A percentile compares a stretch with the other conserved stretches of the same genome.
phyloP scores from a whole-genome alignment of 768 basidiomycete genomes.

The Bullera alba region DNA sequence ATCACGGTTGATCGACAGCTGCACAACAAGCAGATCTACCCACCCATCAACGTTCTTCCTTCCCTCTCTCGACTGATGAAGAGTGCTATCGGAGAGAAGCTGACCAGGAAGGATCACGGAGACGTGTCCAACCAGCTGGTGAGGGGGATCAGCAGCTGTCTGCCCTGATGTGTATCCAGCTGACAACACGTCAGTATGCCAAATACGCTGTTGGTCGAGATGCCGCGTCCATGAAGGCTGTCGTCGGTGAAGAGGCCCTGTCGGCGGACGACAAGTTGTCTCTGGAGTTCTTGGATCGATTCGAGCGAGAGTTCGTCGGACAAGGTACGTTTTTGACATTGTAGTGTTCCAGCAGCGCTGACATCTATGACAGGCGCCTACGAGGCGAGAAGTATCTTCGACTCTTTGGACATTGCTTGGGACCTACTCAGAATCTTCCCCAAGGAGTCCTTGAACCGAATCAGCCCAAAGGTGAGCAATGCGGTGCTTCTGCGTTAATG shows the following conservation, averaged over 20 bases:
- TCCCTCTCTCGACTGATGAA: conserved; percentile 99
- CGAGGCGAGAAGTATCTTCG: conserved; percentile 92
- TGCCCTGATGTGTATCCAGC: neutral
- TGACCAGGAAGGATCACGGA: conserved; percentile 96
- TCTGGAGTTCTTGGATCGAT: conserved; percentile 93
- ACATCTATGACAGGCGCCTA: conserved; percentile 69
- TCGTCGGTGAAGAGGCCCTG: conserved; percentile 96
- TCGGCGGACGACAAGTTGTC: conserved; percentile 93
- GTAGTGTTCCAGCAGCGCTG: conserved; percentile 8
- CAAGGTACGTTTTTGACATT: conserved; percentile 59
- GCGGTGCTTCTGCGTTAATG: no score
- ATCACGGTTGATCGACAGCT: conserved; percentile 97
- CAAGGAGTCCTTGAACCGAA: conserved; percentile 94
- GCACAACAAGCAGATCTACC: conserved; percentile 82
- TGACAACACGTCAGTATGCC: conserved; percentile 61
- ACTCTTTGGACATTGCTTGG: conserved; percentile 96
- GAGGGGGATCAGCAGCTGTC: conserved; percentile 38
- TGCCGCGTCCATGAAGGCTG: conserved; percentile 97
- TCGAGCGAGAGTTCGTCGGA: conserved; percentile 93
- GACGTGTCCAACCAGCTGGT: conserved; percentile 99
- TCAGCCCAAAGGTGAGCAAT: conserved; percentile 67
- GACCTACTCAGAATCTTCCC: conserved; percentile 95
- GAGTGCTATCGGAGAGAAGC: conserved; percentile 94
- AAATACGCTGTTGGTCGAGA: conserved; percentile 98
- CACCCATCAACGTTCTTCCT: conserved; percentile 97